Percentiles rank a stretch among this genome's conserved stretches.
Conservation (phyloP, 2,329 filamentous ascomycete genomes). For the Xylariaceae sp. region DNA sequence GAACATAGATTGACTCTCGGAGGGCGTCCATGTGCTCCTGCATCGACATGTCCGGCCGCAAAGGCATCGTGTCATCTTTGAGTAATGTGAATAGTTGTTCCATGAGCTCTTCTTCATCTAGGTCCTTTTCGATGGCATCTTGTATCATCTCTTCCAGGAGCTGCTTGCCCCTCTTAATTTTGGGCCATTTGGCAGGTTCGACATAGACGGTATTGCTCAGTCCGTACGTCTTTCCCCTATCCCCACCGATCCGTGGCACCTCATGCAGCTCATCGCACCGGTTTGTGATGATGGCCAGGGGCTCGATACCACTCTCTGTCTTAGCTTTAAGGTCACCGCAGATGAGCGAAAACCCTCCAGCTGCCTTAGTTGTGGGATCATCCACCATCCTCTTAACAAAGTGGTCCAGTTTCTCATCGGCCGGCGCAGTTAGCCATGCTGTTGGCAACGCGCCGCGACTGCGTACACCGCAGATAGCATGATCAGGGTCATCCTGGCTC, state of each 20-base stretch:
- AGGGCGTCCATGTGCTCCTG: slow-evolving; percentile 61
- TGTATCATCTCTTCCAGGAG: slow-evolving; percentile 53
- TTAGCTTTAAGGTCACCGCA: slow-evolving; percentile 62
- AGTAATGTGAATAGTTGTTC: slow-evolving; percentile 60
- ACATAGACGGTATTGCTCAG: slow-evolving; percentile 68
- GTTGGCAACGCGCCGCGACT: slow-evolving; percentile 71
- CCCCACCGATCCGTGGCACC: slow-evolving; percentile 64
- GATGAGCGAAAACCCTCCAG: slow-evolving; percentile 72
- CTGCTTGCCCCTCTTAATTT: slow-evolving; percentile 60
- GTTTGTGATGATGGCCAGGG: slow-evolving; percentile 68
- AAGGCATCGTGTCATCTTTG: slow-evolving; percentile 63
- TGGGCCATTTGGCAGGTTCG: slow-evolving; percentile 64
- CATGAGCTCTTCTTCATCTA: slow-evolving; percentile 57
- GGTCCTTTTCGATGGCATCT: slow-evolving; percentile 46
- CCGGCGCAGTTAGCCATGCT: slow-evolving; percentile 62
- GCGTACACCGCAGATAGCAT: slow-evolving; percentile 60
- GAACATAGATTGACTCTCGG: slow-evolving; percentile 68
- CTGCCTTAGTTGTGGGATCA: slow-evolving; percentile 61
- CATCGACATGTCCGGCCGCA: slow-evolving; percentile 52
- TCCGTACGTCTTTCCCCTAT: slow-evolving; percentile 60
- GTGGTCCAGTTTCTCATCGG: slow-evolving; percentile 54
- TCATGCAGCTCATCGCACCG: slow-evolving; percentile 58
- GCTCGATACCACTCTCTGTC: slow-evolving; percentile 47
- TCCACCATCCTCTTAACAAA: slow-evolving; percentile 61
- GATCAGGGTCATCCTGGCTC: slow-evolving; percentile 54